Conservation (phyloP, 2,329 filamentous ascomycete genomes). For the Graphium sp. region DNA sequence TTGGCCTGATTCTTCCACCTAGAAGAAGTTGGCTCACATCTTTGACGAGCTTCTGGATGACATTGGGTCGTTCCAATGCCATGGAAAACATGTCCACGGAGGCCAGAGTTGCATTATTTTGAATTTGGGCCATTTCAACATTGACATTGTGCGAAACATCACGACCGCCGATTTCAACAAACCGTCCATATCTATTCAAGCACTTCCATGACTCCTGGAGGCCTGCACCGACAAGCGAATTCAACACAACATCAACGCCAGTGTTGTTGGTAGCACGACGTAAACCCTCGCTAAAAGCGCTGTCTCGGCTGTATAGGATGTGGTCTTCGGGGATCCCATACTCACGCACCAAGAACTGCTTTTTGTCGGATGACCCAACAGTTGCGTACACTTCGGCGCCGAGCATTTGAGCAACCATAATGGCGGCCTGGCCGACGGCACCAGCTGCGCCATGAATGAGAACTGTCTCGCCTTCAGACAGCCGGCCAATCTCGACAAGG, state of each 20-base stretch:
- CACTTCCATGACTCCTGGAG: slow-evolving; percentile 24
- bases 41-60: slow-evolving; percentile 19
- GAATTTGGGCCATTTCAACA: slow-evolving; percentile 30
- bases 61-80: slow-evolving; percentile 20
- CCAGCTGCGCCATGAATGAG: slow-evolving; percentile 27
- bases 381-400: slow-evolving; percentile 25
- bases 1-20: slow-evolving; percentile 16
- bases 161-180: slow-evolving; percentile 30
- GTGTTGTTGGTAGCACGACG: slow-evolving; percentile 17
- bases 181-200: slow-evolving; percentile 24
- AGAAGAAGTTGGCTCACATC: slow-evolving; percentile 18
- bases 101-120: slow-evolving; percentile 26
- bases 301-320: slow-evolving; percentile 17
- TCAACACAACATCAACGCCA: slow-evolving; percentile 56
- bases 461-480: slow-evolving; percentile 15
- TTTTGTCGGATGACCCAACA: slow-evolving; percentile 17
- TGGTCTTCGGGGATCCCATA: slow-evolving; percentile 16
- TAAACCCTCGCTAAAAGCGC: slow-evolving; percentile 9
- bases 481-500: slow-evolving; percentile 18
- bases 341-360: slow-evolving; percentile 13
- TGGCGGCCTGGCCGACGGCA: slow-evolving; percentile 22
- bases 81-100: slow-evolving; percentile 27
- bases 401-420: slow-evolving; percentile 18
- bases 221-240: slow-evolving; percentile 23
- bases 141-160: too few relatives aligned